Evolutionary conservation across 2,329 filamentous ascomycete genomes (phyloP).

Genomic region (Sporothrix curviconia): DNA sequence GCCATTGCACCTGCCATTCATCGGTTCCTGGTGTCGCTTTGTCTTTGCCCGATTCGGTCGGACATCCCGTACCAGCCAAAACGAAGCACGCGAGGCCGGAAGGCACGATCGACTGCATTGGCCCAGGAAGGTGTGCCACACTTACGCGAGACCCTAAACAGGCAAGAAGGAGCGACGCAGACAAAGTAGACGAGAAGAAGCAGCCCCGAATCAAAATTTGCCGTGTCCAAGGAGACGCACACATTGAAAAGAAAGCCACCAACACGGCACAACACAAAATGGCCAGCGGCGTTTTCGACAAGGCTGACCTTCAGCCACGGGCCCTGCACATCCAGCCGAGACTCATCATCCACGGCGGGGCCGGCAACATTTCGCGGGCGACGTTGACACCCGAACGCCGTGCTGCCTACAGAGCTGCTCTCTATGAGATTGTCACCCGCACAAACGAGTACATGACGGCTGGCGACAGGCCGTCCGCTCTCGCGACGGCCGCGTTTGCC

Average conservation of each 20-base stretch:
- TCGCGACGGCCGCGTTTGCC: conserved; percentile 69
- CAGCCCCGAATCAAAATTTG: background rate
- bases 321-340: conserved; percentile 39
- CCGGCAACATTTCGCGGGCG: conserved; percentile 59
- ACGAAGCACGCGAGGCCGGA: too few species aligned
- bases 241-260: background rate
- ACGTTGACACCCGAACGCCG: conserved; percentile 55
- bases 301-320: background rate
- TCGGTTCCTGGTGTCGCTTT: too few species aligned
- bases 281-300: background rate
- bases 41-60: too few species aligned
- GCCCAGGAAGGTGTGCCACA: too few species aligned
- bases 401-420: conserved; percentile 49
- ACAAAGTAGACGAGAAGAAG: too few species aligned
- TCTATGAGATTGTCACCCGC: conserved; percentile 52
- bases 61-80: too few species aligned
- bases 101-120: too few species aligned
- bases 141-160: too few species aligned
- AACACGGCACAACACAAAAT: background rate
- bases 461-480: conserved; percentile 44
- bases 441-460: conserved; percentile 43
- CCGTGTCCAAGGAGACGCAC: background rate
- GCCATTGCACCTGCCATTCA: too few species aligned
- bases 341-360: conserved; percentile 66
- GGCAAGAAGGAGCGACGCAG: too few species aligned